A percentile compares a stretch with the other conserved stretches of the same genome.
Evolutionary conservation across 2,329 filamentous ascomycete genomes (phyloP).

Genomic region (Pseudomassariella vexata): DNA sequence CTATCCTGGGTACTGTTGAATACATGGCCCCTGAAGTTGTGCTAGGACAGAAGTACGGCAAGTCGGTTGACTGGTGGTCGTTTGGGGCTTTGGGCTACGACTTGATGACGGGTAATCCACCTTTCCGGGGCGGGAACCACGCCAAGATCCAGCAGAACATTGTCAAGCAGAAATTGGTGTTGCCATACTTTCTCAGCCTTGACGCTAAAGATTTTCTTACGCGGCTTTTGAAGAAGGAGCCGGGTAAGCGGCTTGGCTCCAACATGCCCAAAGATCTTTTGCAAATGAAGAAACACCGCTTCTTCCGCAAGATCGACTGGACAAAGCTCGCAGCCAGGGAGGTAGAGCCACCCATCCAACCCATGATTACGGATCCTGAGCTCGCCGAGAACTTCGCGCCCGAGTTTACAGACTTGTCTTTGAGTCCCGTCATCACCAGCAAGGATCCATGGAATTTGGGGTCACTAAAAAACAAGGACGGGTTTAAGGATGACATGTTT

Average conservation of each 20-base stretch:
- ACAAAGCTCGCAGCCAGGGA: slow-evolving; percentile 76
- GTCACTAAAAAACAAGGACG: slow-evolving; percentile 24
- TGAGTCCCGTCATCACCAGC: slow-evolving; percentile 63
- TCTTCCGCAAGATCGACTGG: slow-evolving; percentile 98
- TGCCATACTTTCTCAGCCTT: slow-evolving; percentile 85
- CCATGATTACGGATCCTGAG: slow-evolving; percentile 91
- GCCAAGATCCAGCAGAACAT: slow-evolving; percentile 96
- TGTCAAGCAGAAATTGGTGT: slow-evolving; percentile 78
- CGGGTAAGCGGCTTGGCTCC: slow-evolving; percentile 79
- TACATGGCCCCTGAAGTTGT: slow-evolving; percentile 99
- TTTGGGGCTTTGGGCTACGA: slow-evolving; percentile 90
- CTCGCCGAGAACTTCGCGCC: slow-evolving; percentile 91
- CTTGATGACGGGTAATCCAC: slow-evolving; percentile 84
- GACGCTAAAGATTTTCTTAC: slow-evolving; percentile 94
- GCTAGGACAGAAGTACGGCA: slow-evolving; percentile 81
- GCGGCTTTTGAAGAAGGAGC: slow-evolving; percentile 85
- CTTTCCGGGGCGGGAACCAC: slow-evolving; percentile 86
- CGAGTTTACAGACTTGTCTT: slow-evolving; percentile 83
- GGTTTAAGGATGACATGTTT: slow-evolving; percentile 50
- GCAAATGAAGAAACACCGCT: slow-evolving; percentile 84
- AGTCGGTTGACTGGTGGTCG: slow-evolving; percentile 98
- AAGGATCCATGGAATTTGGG: slow-evolving; percentile 34
- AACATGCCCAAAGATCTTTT: slow-evolving; percentile 85
- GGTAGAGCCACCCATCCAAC: slow-evolving; percentile 81
- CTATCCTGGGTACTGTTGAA: slow-evolving; percentile 88